Evolutionary conservation across 495 filamentous ascomycete species (phyloP), one percentile per base, ranked within the genome.

Genomic region (Penicillium cinerascens): DNA sequence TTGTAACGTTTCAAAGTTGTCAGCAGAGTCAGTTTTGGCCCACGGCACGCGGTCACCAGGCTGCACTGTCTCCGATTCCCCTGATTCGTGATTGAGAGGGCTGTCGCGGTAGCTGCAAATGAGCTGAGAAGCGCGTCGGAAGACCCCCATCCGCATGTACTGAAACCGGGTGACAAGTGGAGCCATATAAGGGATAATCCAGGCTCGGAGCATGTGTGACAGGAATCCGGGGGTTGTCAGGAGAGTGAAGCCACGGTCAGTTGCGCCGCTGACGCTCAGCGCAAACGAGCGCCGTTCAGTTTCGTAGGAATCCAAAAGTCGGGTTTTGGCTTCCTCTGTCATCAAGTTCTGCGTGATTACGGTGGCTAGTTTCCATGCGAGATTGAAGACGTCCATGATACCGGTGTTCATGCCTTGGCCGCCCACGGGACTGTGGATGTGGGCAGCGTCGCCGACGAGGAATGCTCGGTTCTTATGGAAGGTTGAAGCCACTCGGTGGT

Each of bases 361-460:
- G 16, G 74, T 72, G 3, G 70, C 61, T 1, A 78, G 47, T 43
- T 78, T 80, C 83, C 83, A 86, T 8, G 74, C 78, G 0, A 85
- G 69, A 45, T 84, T 83, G 33, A 82, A 67, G 0, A 80, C 71
- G 45, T 85, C 82, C 36, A 79, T 75, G 22, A 85, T 78, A 0
- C 83, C 81, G 0, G 78, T 78, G 55, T 86, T 86, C 73, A 85
- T 78, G 3, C 83, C 83, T 46, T 82, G 81, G 1, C 77, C 82
- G 0, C 78, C 81, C 0, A 72, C 75, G 0, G 81, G 80, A 29
- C 74, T 78, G 57, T 83, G 79, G 25, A 78, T 80, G 53, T 86
- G 83, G 3, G 79, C 80, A 5, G 82, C 78, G 43, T 73, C 70
- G 0, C 70, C 70, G 18, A 66, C 64, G 26, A 73, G 58, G 18